These are phyloP conservation scores for Gymnopilus junonius DNA, from an alignment of 768 basidiomycete genomes.

Conservation along the genomic window DNA sequence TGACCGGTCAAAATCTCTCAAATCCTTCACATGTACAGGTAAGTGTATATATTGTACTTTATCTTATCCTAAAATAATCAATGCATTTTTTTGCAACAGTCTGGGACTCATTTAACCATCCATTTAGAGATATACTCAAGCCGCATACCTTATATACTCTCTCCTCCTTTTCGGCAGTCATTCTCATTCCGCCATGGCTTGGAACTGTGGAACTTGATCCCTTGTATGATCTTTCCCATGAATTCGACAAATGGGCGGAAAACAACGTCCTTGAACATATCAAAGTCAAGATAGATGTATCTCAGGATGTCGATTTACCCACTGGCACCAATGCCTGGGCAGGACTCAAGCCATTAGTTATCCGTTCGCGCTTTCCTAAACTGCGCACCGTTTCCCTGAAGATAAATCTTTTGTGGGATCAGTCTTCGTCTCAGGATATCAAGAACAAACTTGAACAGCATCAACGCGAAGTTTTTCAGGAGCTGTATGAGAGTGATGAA, in stretches of 20 bases:
- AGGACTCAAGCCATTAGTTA: not conserved
- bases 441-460: not conserved
- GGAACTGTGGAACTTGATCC: slow-evolving; percentile 2
- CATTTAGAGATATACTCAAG: slow-evolving; percentile 7
- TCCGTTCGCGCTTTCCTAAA: not conserved
- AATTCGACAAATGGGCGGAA: slow-evolving; percentile 10
- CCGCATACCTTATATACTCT: slow-evolving; percentile 9
- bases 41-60: not conserved
- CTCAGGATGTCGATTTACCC: slow-evolving; percentile 1
- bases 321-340: not conserved
- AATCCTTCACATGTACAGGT: slow-evolving; percentile 10
- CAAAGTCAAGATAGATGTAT: not conserved
- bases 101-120: slow-evolving; percentile 8
- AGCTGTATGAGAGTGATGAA: not conserved
- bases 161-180: slow-evolving; percentile 1
- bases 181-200: slow-evolving; percentile 10
- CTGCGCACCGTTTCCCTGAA: not conserved
- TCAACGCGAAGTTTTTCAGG: not conserved
- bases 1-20: not conserved
- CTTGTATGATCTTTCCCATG: slow-evolving; percentile 1
- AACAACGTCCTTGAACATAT: slow-evolving; percentile 6
- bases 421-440: not conserved
- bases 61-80: not conserved
- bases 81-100: not conserved
- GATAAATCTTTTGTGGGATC: not conserved